Evolutionary conservation across 1,284 basidiomycete genomes (phyloP).

Genomic region (Flammula alnicola): DNA sequence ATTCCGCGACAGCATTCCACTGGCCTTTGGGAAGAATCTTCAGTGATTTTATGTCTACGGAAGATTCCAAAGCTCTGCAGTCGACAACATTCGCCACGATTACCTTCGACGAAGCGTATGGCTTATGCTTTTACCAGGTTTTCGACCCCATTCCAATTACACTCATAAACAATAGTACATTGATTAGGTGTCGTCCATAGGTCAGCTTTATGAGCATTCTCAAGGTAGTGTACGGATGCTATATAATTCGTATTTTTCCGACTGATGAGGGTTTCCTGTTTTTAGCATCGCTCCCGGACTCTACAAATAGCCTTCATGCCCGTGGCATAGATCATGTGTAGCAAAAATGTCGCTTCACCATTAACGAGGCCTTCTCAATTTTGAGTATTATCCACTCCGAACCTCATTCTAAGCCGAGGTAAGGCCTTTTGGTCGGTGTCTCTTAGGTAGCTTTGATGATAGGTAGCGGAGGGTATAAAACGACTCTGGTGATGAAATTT

Average conservation of each 20-base stretch:
- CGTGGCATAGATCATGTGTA: conserved; percentile 11
- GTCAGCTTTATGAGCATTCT: no score
- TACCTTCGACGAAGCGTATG: no score
- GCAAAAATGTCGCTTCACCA: conserved; percentile 1
- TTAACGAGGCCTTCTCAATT: neutral
- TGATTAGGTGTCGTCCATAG: no score
- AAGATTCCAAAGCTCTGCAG: no score
- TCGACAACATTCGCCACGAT: no score
- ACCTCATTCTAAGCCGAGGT: conserved; percentile 19
- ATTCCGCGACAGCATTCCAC: no score
- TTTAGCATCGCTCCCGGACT: conserved; percentile 5
- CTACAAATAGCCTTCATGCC: conserved; percentile 4
- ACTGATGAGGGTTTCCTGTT: neutral
- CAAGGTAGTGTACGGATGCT: no score
- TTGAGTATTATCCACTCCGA: neutral
- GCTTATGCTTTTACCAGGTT: no score
- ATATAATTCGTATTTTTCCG: conserved; percentile 4
- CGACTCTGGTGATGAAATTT: neutral
- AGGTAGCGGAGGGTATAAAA: conserved; percentile 9
- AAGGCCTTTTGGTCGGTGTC: conserved; percentile 25
- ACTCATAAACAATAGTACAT: no score
- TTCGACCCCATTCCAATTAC: no score
- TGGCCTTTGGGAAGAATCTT: no score
- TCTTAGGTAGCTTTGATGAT: conserved; percentile 8
- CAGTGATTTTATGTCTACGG: no score